Percentiles rank a stretch among this genome's conserved stretches.
phyloP scores from a whole-genome alignment of 1,284 basidiomycete genomes.

The Apiotrichum domesticum region DNA sequence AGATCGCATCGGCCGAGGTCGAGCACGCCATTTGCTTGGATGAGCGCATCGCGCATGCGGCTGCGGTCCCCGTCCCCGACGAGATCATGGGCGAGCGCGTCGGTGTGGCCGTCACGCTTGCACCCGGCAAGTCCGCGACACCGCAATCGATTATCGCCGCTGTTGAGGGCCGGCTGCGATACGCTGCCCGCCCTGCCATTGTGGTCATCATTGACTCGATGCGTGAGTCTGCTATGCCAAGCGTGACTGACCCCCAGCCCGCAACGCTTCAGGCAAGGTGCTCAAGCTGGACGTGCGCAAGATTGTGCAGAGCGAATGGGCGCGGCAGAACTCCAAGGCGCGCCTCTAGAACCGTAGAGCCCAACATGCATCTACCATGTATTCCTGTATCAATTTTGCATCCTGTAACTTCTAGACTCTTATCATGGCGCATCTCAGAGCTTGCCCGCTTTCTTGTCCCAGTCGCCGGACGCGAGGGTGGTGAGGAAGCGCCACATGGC shows the following conservation, averaged over 20 bases:
- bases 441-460: slow-evolving; percentile 6
- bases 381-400: too few species aligned
- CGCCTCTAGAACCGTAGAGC: not conserved
- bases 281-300: slow-evolving; percentile 6
- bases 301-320: slow-evolving; percentile 23
- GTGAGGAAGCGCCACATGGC: slow-evolving; percentile 31
- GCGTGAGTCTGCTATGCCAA: slow-evolving; percentile 6
- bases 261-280: slow-evolving; percentile 4
- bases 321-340: not conserved
- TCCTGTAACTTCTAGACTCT: too few species aligned
- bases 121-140: slow-evolving; percentile 6
- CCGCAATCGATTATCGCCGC: not conserved
- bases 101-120: slow-evolving; percentile 29
- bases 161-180: slow-evolving; percentile 7
- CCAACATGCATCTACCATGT: not conserved
- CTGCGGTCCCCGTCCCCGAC: slow-evolving; percentile 33
- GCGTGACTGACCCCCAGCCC: not conserved
- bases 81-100: slow-evolving; percentile 33
- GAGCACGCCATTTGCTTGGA: slow-evolving; percentile 36
- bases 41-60: slow-evolving; percentile 26
- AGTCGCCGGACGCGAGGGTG: slow-evolving; percentile 12
- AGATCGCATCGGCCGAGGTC: slow-evolving; percentile 33
- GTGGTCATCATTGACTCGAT: slow-evolving; percentile 6
- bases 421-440: not conserved
- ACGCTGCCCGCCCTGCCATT: slow-evolving; percentile 6